phyloP scores from a whole-genome alignment of 192 early-diverging fungal genomes.

The Umbelopsis ramanniana region DNA sequence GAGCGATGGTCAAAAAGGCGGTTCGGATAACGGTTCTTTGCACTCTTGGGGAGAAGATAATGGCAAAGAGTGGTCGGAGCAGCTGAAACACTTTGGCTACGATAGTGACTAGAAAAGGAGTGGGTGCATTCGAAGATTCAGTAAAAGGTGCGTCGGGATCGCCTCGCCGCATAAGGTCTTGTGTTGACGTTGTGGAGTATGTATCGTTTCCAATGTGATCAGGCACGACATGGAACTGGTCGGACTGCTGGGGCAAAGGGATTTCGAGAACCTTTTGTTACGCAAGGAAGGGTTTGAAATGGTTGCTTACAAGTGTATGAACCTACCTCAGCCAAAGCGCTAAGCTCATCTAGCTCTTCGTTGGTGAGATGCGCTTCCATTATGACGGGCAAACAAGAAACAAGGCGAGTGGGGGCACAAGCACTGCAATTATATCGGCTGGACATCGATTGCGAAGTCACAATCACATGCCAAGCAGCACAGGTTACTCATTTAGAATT shows the following conservation, averaged over 20 bases:
- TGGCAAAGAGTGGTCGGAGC: constrained; percentile 25
- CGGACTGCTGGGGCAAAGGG: not conserved
- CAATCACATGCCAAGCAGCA: constrained; percentile 5
- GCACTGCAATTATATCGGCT: not conserved
- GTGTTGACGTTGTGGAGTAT: not conserved
- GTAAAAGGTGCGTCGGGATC: constrained; percentile 8
- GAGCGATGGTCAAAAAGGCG: constrained; percentile 25
- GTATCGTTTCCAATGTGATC: not conserved
- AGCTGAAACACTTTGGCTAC: constrained; percentile 5
- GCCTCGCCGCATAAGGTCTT: not conserved
- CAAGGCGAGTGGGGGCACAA: not conserved
- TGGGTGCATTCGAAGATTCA: not conserved
- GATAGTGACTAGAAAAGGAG: not conserved
- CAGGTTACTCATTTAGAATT: too few species aligned
- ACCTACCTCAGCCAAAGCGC: constrained; percentile 8
- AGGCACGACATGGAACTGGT: constrained; percentile 15
- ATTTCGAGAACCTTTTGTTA: too few species aligned
- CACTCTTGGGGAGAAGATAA: constrained; percentile 31
- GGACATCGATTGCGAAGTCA: not conserved
- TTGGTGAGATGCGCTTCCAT: constrained; percentile 17
- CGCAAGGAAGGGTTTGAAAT: too few species aligned
- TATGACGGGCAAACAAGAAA: not conserved
- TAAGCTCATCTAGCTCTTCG: constrained; percentile 15
- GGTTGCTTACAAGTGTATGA: too few species aligned
- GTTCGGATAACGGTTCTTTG: constrained; percentile 31